Conservation (phyloP, 805 yeast genomes). For the Candida methanosorbosa region DNA sequence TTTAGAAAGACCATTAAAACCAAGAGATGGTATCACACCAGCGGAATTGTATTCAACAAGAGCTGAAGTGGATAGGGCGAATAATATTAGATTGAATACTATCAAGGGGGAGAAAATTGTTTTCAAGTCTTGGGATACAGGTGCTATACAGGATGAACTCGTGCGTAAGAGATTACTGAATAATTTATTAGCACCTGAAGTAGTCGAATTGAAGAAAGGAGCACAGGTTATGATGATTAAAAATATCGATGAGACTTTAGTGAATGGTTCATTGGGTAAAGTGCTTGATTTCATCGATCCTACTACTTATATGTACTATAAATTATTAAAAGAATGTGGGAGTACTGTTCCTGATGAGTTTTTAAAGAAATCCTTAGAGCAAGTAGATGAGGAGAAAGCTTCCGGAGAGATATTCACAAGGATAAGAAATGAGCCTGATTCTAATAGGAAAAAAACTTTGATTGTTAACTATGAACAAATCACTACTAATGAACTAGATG, state of each 20-base stretch:
- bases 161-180: constrained; percentile 36
- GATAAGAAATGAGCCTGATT: too few species aligned
- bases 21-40: constrained; percentile 55
- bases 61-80: constrained; percentile 62
- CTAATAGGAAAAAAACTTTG: too few species aligned
- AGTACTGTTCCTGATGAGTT: too few species aligned
- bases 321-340: background rate
- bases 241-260: constrained; percentile 62
- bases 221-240: constrained; percentile 83
- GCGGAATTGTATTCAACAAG: constrained; percentile 72
- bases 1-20: constrained; percentile 41
- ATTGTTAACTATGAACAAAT: too few species aligned
- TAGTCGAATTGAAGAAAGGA: constrained; percentile 49
- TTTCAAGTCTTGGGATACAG: constrained; percentile 50
- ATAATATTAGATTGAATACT: constrained; percentile 35
- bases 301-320: constrained; percentile 35
- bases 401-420: too few species aligned
- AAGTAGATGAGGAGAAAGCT: background rate
- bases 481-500: background rate
- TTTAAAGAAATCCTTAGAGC: background rate
- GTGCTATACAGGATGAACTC: constrained; percentile 30
- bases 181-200: constrained; percentile 55
- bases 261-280: constrained; percentile 71
- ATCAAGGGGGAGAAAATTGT: constrained; percentile 35
- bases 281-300: constrained; percentile 40